Base-by-base conservation (phyloP, 805 yeast species). In the Starmera amethionina region DNA sequence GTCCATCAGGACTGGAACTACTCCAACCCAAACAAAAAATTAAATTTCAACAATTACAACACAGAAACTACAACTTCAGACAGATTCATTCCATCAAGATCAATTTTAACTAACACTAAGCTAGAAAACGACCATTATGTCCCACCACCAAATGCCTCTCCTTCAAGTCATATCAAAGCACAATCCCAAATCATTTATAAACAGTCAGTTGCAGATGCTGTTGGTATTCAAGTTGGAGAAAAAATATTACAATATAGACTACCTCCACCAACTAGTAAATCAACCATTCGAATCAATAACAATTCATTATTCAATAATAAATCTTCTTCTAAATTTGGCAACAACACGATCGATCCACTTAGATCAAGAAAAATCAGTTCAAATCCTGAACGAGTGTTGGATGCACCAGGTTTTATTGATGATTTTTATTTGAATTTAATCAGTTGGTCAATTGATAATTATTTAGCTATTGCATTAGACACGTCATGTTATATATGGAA, bases 321-420 rank as follows among this genome's bases (percentile, higher is more conserved):
- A 18, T 58, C 51, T 46, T 56, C 43, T 54, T 51, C 50, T 36
- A 60, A 60, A 37, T 4, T 22, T 22, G 27, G 27, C 27, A 22
- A 64, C 31, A 53, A 64, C 36, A 62, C 68, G 10, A 67, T 72
- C 25, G 83, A 82, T 5, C 70, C 77, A 31, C 78, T 83, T 14
- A 68, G 88, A 51, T 74, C 85, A 37, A 77, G 95, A 48, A 80
- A 79, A 50, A 72, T 93, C 36, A 86, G 94, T 22, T 77, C 86
- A 0, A 84, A 86, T 30, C 97, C 98, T 1, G 96, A 86, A 48
- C 73, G 95, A 46, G 95, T 93, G 1, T 68, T 93, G 33, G 98
- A 93, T 63, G 98, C 97, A 0, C 98, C 98, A 0, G 96, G 96
- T 0, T 72, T 89, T 42, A 72, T 82, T 18, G 96, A 93, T 60